A percentile compares a stretch with the other conserved stretches of the same genome.
Evolutionary conservation across 768 basidiomycete species (phyloP).

Genomic region (Phaeolepiota aurea): DNA sequence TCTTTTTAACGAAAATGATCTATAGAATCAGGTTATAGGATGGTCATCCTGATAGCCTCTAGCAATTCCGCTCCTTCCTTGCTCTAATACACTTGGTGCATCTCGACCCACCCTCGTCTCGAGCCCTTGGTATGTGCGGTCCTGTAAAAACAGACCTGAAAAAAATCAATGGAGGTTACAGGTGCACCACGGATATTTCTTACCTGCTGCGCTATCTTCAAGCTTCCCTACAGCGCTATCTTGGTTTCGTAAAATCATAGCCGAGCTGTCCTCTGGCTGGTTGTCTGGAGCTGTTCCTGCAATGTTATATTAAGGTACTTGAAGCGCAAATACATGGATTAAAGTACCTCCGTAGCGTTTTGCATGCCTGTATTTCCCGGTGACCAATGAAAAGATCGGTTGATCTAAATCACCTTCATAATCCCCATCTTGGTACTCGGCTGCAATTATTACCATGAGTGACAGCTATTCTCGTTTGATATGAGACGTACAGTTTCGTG

Average conservation of each 20-base stretch:
- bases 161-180: background rate
- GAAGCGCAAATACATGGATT: no score
- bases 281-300: no score
- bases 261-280: conserved; percentile 10
- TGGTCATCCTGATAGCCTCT: conserved; percentile 70
- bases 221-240: conserved; percentile 48
- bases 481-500: background rate
- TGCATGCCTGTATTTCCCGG: conserved; percentile 77
- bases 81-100: conserved; percentile 73
- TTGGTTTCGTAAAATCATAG: conserved; percentile 56
- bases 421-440: conserved; percentile 12
- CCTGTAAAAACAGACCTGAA: conserved; percentile 64
- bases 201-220: conserved; percentile 67
- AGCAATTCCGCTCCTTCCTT: conserved; percentile 86
- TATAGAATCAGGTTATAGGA: background rate
- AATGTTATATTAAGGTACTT: no score
- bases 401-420: conserved; percentile 52
- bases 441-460: background rate
- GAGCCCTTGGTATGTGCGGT: conserved; percentile 72
- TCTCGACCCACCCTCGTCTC: conserved; percentile 75
- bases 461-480: no score
- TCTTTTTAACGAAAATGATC: no score
- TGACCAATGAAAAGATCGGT: conserved; percentile 80
- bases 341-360: conserved; percentile 56
- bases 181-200: conserved; percentile 9